These are phyloP conservation scores for Penicillium sumatraense DNA, from an alignment of 2,329 filamentous ascomycete species.

Conservation along the genomic window DNA sequence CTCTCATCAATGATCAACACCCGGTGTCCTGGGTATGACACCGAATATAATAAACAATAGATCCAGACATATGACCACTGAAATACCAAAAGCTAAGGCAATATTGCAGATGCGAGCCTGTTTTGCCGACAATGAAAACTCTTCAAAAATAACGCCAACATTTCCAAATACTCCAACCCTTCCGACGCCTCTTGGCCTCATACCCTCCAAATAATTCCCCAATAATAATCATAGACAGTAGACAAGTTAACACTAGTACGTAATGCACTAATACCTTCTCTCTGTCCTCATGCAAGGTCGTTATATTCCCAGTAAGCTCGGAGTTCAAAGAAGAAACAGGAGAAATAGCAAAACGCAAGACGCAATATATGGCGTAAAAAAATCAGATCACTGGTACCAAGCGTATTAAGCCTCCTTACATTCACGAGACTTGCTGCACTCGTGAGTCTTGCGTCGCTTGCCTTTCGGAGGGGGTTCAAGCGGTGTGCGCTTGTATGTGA, in stretches of 20 bases:
- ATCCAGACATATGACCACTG: background rate
- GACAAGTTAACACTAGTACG: background rate
- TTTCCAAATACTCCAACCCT: background rate
- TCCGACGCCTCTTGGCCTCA: background rate
- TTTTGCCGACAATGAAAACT: background rate
- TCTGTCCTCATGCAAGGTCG: background rate
- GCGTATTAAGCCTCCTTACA: background rate
- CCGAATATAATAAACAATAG: background rate
- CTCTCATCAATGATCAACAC: background rate
- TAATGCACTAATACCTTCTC: background rate
- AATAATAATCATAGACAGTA: background rate
- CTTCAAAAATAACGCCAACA: background rate
- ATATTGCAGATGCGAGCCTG: background rate
- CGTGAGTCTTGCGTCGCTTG: conserved; percentile 74
- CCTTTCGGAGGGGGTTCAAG: conserved; percentile 90
- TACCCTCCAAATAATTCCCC: background rate
- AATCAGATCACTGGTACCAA: background rate
- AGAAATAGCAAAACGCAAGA: background rate
- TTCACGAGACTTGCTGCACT: conserved; percentile 32
- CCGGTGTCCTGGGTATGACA: background rate
- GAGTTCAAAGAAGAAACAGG: background rate
- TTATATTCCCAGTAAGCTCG: background rate
- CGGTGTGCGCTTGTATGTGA: conserved; percentile 77
- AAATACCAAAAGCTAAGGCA: background rate
- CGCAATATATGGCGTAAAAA: background rate